Conservation (phyloP, 1,284 basidiomycete genomes). For the Naganishia sp. region DNA sequence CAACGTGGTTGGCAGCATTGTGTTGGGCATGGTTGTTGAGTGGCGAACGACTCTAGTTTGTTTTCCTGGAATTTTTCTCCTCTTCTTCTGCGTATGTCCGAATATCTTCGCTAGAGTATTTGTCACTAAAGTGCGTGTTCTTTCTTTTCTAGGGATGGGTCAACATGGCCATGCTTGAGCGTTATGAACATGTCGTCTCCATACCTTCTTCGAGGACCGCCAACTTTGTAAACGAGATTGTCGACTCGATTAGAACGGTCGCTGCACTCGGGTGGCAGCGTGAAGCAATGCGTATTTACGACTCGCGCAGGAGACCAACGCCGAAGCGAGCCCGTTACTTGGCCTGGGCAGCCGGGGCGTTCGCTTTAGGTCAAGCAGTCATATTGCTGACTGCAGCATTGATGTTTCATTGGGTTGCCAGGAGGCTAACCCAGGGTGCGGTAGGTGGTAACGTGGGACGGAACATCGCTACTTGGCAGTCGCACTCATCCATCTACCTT, state of each 20-base stretch:
- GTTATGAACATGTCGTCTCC: conserved; percentile 47
- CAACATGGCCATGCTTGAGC: conserved; percentile 38
- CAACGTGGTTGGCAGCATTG: conserved; percentile 49
- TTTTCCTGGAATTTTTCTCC: conserved; percentile 46
- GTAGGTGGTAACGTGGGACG: not conserved
- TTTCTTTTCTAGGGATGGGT: conserved; percentile 33
- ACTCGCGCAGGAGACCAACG: not conserved
- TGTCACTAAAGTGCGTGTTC: not conserved
- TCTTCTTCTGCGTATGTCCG: conserved; percentile 3
- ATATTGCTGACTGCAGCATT: conserved; percentile 48
- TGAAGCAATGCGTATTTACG: conserved; percentile 38
- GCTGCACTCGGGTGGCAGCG: conserved; percentile 53
- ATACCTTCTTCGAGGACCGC: conserved; percentile 46
- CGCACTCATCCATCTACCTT: too few relatives aligned
- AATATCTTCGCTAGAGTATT: not conserved
- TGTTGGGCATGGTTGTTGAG: conserved; percentile 50
- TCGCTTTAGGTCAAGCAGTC: conserved; percentile 49
- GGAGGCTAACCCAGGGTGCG: conserved; percentile 36
- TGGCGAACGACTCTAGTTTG: conserved; percentile 51
- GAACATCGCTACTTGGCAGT: too few relatives aligned
- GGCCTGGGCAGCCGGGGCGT: conserved; percentile 44
- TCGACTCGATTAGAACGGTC: conserved; percentile 53
- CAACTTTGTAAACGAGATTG: conserved; percentile 51
- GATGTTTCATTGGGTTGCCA: conserved; percentile 53
- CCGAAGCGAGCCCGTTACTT: conserved; percentile 36